Evolutionary conservation across 2,329 filamentous ascomycete genomes (phyloP).

Genomic region (Fusarium albidum): DNA sequence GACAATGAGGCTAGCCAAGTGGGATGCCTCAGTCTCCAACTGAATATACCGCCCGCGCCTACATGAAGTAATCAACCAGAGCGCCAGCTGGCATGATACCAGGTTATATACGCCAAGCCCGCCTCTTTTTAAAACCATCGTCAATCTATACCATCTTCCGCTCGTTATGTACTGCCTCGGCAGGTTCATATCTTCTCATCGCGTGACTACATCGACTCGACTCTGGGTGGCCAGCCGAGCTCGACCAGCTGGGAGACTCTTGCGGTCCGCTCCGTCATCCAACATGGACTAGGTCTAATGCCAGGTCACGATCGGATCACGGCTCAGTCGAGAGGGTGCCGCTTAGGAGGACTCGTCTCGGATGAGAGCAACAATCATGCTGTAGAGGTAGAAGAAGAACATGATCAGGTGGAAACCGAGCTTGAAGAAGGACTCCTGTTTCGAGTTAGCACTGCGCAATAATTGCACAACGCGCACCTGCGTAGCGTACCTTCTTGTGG

Average conservation of each 20-base stretch:
- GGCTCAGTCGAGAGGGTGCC: conserved; percentile 22
- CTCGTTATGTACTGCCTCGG: conserved; percentile 38
- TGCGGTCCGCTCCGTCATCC: conserved; percentile 19
- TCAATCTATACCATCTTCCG: conserved; percentile 40
- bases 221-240: conserved; percentile 25
- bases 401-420: conserved; percentile 98
- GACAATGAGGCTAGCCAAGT: conserved; percentile 21
- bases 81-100: conserved; percentile 44
- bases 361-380: conserved; percentile 97
- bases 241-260: conserved; percentile 20
- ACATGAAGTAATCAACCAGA: conserved; percentile 43
- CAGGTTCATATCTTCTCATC: conserved; percentile 34
- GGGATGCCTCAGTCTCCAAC: conserved; percentile 33
- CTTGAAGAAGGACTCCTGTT: conserved; percentile 97
- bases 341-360: conserved; percentile 87
- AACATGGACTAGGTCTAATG: conserved; percentile 16
- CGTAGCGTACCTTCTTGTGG: conserved; percentile 88
- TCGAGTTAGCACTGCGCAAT: conserved; percentile 34
- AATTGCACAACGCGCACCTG: background rate
- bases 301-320: conserved; percentile 19
- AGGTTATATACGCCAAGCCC: conserved; percentile 43
- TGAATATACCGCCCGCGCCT: conserved; percentile 32
- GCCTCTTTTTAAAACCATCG: conserved; percentile 39
- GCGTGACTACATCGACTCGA: conserved; percentile 31
- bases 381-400: conserved; percentile 99